phyloP scores from a whole-genome alignment of 768 basidiomycete species.

The Albatrellus ellisii region DNA sequence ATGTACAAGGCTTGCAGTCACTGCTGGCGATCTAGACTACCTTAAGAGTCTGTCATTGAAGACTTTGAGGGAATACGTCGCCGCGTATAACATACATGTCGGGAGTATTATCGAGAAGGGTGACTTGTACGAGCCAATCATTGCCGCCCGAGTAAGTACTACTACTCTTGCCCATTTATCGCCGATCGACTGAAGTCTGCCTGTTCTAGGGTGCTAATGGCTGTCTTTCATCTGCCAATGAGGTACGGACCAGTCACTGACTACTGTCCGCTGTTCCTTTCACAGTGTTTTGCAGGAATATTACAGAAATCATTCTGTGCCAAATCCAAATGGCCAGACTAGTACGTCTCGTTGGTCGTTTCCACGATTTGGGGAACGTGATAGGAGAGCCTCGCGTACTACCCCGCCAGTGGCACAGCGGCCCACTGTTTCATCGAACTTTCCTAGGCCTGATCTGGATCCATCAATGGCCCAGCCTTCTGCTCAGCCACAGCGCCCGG shows the following conservation, averaged over 20 bases:
- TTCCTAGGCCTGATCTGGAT: conserved; percentile 16
- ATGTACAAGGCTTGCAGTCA: conserved; percentile 32
- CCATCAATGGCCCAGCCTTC: conserved; percentile 16
- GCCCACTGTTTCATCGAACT: conserved; percentile 12
- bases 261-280: background rate
- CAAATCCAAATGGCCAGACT: conserved; percentile 30
- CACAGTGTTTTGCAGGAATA: conserved; percentile 26
- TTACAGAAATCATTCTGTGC: conserved; percentile 54
- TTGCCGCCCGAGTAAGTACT: conserved; percentile 33
- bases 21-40: conserved; percentile 46
- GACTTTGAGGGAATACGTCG: conserved; percentile 56
- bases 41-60: conserved; percentile 42
- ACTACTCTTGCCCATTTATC: background rate
- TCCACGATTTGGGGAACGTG: conserved; percentile 20
- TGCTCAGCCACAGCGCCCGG: conserved; percentile 9
- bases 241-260: conserved; percentile 27
- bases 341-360: conserved; percentile 28
- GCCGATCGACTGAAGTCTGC: background rate
- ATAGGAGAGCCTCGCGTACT: conserved; percentile 18
- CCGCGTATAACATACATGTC: conserved; percentile 53
- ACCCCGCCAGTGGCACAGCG: conserved; percentile 12
- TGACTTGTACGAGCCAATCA: conserved; percentile 56
- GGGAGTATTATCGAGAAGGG: conserved; percentile 63
- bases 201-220: conserved; percentile 38
- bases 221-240: conserved; percentile 44